phyloP scores from a whole-genome alignment of 2,329 filamentous ascomycete species.

The Colletotrichum trifolii region DNA sequence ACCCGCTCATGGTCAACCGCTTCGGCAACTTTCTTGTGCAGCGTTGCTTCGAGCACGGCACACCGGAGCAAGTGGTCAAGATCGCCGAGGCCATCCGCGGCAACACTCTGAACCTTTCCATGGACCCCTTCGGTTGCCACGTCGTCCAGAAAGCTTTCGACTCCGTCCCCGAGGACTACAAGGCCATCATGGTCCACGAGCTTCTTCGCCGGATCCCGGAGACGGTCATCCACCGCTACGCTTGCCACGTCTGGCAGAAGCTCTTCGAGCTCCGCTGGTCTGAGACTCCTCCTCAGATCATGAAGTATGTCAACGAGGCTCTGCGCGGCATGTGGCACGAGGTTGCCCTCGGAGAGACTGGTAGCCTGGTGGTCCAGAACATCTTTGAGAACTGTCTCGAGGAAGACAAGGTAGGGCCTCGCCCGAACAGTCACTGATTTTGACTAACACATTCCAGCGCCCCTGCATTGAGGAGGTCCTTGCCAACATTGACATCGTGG shows the following conservation, averaged over 20 bases:
- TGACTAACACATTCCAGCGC: slow-evolving; percentile 67
- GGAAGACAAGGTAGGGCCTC: slow-evolving; percentile 85
- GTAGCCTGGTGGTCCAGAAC: slow-evolving; percentile 97
- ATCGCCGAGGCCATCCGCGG: slow-evolving; percentile 95
- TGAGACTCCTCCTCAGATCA: slow-evolving; percentile 94
- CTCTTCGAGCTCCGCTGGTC: slow-evolving; percentile 98
- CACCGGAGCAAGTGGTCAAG: slow-evolving; percentile 90
- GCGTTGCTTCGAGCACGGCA: slow-evolving; percentile 98
- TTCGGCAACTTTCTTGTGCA: slow-evolving; percentile 99
- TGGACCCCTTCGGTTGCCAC: slow-evolving; percentile 98
- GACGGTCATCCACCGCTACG: slow-evolving; percentile 98
- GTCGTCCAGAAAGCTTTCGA: slow-evolving; percentile 99
- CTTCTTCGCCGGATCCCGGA: slow-evolving; percentile 94
- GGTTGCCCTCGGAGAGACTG: slow-evolving; percentile 95
- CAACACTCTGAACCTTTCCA: slow-evolving; percentile 92
- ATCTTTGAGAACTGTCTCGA: slow-evolving; percentile 99
- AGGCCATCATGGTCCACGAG: slow-evolving; percentile 98
- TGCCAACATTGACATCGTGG: slow-evolving; percentile 92
- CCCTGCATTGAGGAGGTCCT: slow-evolving; percentile 98
- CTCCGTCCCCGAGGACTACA: slow-evolving; percentile 96
- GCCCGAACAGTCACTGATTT: not conserved
- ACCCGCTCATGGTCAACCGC: slow-evolving; percentile 96
- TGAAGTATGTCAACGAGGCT: slow-evolving; percentile 97
- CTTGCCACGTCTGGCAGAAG: slow-evolving; percentile 99
- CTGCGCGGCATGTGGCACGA: slow-evolving; percentile 98